phyloP scores from a whole-genome alignment of 1,284 basidiomycete genomes.

The Cutaneotrichosporon sp. region DNA sequence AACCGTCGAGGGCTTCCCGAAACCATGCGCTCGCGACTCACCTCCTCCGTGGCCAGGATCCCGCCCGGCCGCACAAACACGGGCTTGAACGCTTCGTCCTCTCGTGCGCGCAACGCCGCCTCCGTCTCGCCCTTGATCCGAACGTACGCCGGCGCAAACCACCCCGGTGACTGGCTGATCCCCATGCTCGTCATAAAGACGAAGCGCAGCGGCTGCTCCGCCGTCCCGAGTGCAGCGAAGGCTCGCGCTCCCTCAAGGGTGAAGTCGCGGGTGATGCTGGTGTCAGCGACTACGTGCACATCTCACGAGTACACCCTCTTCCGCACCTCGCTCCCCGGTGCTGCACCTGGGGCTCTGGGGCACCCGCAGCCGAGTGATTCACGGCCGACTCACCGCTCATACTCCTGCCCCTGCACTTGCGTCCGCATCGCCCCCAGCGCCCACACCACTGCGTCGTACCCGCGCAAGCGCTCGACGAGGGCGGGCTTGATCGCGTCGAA shows the following conservation, averaged over 20 bases:
- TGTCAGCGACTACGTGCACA: no score
- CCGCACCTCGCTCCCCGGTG: no score
- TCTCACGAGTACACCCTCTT: no score
- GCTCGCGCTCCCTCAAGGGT: constrained; percentile 26
- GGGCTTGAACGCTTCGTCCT: constrained; percentile 20
- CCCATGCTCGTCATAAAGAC: constrained; percentile 37
- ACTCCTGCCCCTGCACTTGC: neutral
- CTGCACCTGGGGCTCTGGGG: no score
- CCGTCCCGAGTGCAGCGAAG: constrained; percentile 27
- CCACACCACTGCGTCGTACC: constrained; percentile 30
- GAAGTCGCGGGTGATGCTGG: constrained; percentile 40
- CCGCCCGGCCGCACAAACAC: constrained; percentile 32
- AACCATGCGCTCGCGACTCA: constrained; percentile 13
- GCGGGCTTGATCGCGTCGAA: constrained; percentile 28
- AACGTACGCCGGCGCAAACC: constrained; percentile 22
- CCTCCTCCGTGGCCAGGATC: constrained; percentile 30
- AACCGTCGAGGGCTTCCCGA: no score
- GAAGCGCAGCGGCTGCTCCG: constrained; percentile 31
- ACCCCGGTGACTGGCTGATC: constrained; percentile 23
- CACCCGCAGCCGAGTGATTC: no score
- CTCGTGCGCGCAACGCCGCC: constrained; percentile 20
- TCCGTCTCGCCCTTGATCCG: constrained; percentile 36
- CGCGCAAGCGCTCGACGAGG: constrained; percentile 23
- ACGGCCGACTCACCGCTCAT: constrained; percentile 19
- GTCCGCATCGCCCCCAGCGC: constrained; percentile 31